These are phyloP conservation scores for Boletus edulis DNA, from an alignment of 768 basidiomycete species.

Conservation along the genomic window DNA sequence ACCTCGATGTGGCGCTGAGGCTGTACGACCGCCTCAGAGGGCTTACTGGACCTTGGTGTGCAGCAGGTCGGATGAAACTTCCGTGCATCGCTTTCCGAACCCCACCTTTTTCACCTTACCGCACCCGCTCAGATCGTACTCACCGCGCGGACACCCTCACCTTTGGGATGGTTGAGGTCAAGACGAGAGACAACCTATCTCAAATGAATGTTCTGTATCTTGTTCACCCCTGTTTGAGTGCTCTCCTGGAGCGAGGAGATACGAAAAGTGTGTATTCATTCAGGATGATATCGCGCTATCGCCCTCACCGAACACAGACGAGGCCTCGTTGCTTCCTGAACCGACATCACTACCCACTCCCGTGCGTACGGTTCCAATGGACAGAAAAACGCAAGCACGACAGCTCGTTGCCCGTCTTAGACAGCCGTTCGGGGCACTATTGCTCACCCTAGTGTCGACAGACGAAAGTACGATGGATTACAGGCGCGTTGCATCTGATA, in stretches of 20 bases:
- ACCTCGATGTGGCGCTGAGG: not conserved
- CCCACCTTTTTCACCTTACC: not conserved
- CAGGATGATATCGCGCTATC: no score
- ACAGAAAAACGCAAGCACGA: not conserved
- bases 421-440: not conserved
- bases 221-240: not conserved
- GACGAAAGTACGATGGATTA: not conserved
- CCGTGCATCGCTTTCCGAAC: conserved; percentile 1
- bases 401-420: not conserved
- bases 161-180: not conserved
- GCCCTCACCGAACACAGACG: not conserved
- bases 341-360: not conserved
- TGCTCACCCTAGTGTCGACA: not conserved
- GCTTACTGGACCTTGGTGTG: not conserved
- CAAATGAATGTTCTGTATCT: not conserved
- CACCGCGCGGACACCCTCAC: not conserved
- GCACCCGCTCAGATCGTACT: not conserved
- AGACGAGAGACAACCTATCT: not conserved
- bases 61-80: conserved; percentile 2
- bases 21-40: not conserved
- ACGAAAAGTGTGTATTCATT: no score
- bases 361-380: not conserved
- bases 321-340: not conserved
- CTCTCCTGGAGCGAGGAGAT: not conserved
- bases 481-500: conserved; percentile 2